Percentiles rank a stretch among this genome's conserved stretches.
Evolutionary conservation across 768 basidiomycete species (phyloP).

Genomic region (Rhizopogon vinicolor): DNA sequence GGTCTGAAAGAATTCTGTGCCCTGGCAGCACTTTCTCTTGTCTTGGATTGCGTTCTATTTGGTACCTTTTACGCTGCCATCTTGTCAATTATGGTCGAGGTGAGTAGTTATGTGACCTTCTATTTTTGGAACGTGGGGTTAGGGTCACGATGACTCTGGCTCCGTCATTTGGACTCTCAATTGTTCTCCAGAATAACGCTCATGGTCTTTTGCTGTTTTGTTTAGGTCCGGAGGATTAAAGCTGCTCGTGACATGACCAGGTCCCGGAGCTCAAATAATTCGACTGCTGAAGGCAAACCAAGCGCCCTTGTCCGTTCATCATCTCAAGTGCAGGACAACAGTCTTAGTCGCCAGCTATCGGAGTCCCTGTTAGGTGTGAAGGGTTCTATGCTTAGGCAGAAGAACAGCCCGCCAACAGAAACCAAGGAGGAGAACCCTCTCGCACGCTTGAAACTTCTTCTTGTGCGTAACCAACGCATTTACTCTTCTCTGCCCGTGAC

Average conservation of each 20-base stretch:
- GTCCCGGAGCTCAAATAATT: conserved; percentile 28
- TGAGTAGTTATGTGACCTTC: conserved; percentile 29
- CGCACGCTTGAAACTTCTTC: conserved; percentile 80
- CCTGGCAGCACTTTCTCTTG: conserved; percentile 83
- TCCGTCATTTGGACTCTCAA: background rate
- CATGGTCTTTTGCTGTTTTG: conserved; percentile 7
- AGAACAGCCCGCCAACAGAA: conserved; percentile 35
- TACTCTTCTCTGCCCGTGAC: conserved; percentile 1
- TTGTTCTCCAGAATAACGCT: conserved; percentile 2
- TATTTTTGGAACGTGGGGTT: background rate
- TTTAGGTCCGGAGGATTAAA: conserved; percentile 67
- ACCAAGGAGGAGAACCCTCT: conserved; percentile 73
- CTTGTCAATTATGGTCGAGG: conserved; percentile 95
- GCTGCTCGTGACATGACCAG: conserved; percentile 48
- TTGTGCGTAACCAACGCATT: conserved; percentile 42
- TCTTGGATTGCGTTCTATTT: conserved; percentile 82
- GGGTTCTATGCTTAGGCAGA: conserved; percentile 41
- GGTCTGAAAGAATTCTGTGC: conserved; percentile 94
- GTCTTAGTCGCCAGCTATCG: conserved; percentile 22
- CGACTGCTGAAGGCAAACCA: conserved; percentile 25
- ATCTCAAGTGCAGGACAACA: conserved; percentile 12
- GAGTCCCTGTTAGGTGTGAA: conserved; percentile 40
- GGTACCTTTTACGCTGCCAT: conserved; percentile 89
- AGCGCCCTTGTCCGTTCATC: conserved; percentile 23
- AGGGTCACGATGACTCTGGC: conserved; percentile 7